Evolutionary conservation across 805 yeast species (phyloP).

Genomic region (Yamadazyma ubonensis): DNA sequence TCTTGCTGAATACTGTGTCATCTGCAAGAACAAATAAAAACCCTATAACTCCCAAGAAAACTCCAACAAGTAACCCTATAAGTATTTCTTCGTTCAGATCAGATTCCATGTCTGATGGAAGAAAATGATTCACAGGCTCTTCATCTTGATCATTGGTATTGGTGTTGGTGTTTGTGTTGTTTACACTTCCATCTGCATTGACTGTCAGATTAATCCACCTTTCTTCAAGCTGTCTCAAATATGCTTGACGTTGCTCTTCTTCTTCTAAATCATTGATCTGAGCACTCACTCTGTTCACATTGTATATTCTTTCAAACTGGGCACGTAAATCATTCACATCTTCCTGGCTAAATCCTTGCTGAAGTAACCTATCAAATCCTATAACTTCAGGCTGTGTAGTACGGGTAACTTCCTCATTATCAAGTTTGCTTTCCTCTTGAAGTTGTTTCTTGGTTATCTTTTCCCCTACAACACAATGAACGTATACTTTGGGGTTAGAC

Average conservation of each 20-base stretch:
- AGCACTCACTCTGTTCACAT: conserved; percentile 31
- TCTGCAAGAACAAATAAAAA: conserved; percentile 56
- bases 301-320: conserved; percentile 73
- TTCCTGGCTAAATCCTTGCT: conserved; percentile 78
- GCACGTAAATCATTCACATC: conserved; percentile 70
- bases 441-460: conserved; percentile 54
- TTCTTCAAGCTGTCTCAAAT: conserved; percentile 70
- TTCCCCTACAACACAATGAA: conserved; percentile 81
- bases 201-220: conserved; percentile 85
- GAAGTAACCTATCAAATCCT: conserved; percentile 81
- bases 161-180: conserved; percentile 20
- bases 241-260: conserved; percentile 38
- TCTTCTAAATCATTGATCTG: conserved; percentile 40
- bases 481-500: conserved; percentile 43
- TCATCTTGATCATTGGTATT: conserved; percentile 6
- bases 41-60: conserved; percentile 71
- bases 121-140: conserved; percentile 14
- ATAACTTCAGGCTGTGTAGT: conserved; percentile 68
- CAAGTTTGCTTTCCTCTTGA: conserved; percentile 57
- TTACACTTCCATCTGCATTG: conserved; percentile 28
- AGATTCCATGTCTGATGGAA: conserved; percentile 32
- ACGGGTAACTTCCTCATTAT: conserved; percentile 43
- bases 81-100: conserved; percentile 59
- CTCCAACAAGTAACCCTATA: conserved; percentile 70
- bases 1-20: conserved; percentile 58